These are phyloP conservation scores for Aureobasidium sp. DNA, from an alignment of 2,329 filamentous ascomycete species.

Conservation along the genomic window DNA sequence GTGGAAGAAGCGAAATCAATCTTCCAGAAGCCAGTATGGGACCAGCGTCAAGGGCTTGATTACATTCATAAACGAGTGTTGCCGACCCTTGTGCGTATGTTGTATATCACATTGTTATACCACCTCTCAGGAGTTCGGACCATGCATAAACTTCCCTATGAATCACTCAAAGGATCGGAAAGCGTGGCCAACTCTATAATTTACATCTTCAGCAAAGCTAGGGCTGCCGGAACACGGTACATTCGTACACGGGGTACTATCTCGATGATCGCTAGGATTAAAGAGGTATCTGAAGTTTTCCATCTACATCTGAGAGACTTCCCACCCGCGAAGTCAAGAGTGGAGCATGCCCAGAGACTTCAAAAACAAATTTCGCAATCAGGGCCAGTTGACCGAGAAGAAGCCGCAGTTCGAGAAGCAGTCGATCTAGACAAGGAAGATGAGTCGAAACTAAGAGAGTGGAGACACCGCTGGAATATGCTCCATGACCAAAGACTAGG, in stretches of 20 bases:
- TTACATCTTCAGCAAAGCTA: not conserved
- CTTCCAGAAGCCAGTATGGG: not conserved
- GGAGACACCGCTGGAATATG: not conserved
- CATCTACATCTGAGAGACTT: not conserved
- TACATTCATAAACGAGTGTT: not conserved
- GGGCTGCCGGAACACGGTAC: not conserved
- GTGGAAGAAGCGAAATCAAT: not conserved
- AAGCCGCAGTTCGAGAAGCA: not conserved
- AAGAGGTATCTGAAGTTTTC: not conserved
- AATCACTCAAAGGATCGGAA: not conserved
- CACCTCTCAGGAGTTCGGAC: not conserved
- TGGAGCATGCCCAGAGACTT: not conserved
- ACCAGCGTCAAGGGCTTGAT: not conserved
- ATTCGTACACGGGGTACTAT: not conserved
- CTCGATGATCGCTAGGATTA: not conserved
- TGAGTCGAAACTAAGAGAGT: not conserved
- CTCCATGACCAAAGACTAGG: constrained; percentile 6
- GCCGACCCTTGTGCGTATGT: not conserved
- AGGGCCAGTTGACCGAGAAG: too few species aligned
- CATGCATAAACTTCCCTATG: not conserved
- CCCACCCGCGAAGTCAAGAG: not conserved
- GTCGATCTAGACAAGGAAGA: not conserved
- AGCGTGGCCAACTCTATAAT: not conserved
- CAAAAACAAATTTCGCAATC: not conserved
- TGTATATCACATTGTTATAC: not conserved